A percentile compares a stretch with the other conserved stretches of the same genome.
phyloP scores from a whole-genome alignment of 2,329 filamentous ascomycete genomes.

The Ophiostoma sp. region DNA sequence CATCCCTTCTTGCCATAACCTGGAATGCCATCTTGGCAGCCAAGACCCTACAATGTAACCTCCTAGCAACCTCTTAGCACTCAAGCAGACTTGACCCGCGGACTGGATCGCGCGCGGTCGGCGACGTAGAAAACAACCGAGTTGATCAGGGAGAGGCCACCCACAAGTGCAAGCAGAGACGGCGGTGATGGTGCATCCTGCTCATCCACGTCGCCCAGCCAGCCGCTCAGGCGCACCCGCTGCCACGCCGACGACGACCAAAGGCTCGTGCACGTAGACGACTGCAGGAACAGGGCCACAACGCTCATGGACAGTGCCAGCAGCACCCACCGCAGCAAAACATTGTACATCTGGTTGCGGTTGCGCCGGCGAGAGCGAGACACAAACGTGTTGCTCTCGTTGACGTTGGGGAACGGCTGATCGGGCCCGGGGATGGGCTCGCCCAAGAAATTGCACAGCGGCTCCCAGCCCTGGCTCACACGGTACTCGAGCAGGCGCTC shows the following conservation, averaged over 20 bases:
- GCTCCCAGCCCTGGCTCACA: conserved; percentile 39
- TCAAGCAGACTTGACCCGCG: neutral
- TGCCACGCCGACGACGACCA: conserved; percentile 12
- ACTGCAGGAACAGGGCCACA: conserved; percentile 6
- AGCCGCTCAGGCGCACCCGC: neutral
- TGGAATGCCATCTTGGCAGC: neutral
- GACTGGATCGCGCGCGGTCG: conserved; percentile 14
- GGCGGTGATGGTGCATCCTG: conserved; percentile 2
- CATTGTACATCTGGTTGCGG: conserved; percentile 30
- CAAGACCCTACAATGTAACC: neutral
- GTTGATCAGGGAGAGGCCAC: conserved; percentile 16
- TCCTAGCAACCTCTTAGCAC: neutral
- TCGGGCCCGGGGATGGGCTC: conserved; percentile 33
- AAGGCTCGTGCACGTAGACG: conserved; percentile 15
- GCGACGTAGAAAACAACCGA: conserved; percentile 14
- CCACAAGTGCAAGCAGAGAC: conserved; percentile 11
- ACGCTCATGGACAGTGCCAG: conserved; percentile 22
- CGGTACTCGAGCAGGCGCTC: conserved; percentile 38
- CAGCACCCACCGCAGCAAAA: conserved; percentile 27
- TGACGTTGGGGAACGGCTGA: conserved; percentile 35
- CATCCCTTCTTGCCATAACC: neutral
- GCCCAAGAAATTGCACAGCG: conserved; percentile 39
- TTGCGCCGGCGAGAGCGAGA: conserved; percentile 28
- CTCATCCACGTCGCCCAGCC: neutral
- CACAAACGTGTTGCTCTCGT: conserved; percentile 30